A percentile compares a stretch with the other conserved stretches of the same genome.
Conservation (phyloP, 2,329 filamentous ascomycete species). For the Exophiala dermatitidis region DNA sequence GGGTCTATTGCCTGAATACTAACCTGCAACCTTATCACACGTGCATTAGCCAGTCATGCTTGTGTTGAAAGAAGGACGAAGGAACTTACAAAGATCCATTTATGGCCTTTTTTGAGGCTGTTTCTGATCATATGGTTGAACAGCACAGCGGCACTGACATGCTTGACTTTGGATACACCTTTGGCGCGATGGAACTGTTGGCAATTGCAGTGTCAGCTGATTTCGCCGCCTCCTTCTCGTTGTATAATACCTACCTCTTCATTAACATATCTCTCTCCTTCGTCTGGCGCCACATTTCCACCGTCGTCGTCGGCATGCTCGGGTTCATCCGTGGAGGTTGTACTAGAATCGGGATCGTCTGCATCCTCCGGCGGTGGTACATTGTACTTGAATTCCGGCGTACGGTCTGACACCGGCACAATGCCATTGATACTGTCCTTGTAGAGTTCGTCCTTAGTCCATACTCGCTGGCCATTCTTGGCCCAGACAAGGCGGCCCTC, state of each 20-base stretch:
- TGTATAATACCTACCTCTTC: slow-evolving; percentile 36
- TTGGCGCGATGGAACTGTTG: slow-evolving; percentile 49
- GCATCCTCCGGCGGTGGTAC: slow-evolving; percentile 22
- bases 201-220: neutral
- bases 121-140: slow-evolving; percentile 67
- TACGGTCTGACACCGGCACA: slow-evolving; percentile 54
- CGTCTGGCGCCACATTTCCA: slow-evolving; percentile 28
- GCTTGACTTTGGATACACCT: slow-evolving; percentile 54
- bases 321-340: slow-evolving; percentile 27
- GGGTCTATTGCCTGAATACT: neutral
- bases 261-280: slow-evolving; percentile 59
- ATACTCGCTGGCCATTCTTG: slow-evolving; percentile 70
- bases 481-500: slow-evolving; percentile 78
- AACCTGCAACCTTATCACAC: slow-evolving; percentile 1
- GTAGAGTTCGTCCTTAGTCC: slow-evolving; percentile 55
- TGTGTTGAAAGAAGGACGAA: neutral
- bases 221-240: neutral
- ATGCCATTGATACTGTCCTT: slow-evolving; percentile 63
- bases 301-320: slow-evolving; percentile 15
- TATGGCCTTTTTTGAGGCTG: slow-evolving; percentile 74
- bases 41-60: neutral
- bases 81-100: slow-evolving; percentile 65
- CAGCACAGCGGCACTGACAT: slow-evolving; percentile 64
- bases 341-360: slow-evolving; percentile 7
- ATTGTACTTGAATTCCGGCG: slow-evolving; percentile 46